phyloP scores from a whole-genome alignment of 2,329 filamentous ascomycete genomes.

The Lachnellula arida region DNA sequence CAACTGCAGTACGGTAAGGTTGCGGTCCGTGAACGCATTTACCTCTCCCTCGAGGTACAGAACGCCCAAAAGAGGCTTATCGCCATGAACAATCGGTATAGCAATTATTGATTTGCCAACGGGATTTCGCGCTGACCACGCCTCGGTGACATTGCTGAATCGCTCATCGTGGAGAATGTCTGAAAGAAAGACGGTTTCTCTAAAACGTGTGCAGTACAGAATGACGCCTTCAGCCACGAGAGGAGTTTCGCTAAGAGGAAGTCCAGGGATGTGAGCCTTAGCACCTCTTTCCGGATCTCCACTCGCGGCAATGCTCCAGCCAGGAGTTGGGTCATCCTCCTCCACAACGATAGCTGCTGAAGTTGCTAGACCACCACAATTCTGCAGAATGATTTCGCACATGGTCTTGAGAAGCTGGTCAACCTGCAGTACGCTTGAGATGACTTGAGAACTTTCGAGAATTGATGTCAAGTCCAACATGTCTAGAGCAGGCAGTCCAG shows the following conservation, averaged over 20 bases:
- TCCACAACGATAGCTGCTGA: conserved; percentile 70
- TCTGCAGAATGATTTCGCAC: conserved; percentile 76
- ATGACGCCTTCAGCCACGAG: conserved; percentile 73
- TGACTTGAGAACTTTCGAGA: conserved; percentile 71
- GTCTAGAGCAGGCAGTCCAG: conserved; percentile 67
- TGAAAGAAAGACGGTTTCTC: conserved; percentile 68
- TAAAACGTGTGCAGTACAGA: conserved; percentile 71
- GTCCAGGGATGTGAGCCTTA: conserved; percentile 59
- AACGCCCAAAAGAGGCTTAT: conserved; percentile 65
- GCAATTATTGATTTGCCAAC: conserved; percentile 71
- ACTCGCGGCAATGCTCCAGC: conserved; percentile 69
- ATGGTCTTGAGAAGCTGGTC: conserved; percentile 74
- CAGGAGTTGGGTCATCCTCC: conserved; percentile 47
- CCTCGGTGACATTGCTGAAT: conserved; percentile 68
- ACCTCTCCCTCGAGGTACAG: conserved; percentile 72
- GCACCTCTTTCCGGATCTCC: conserved; percentile 67
- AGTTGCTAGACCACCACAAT: conserved; percentile 65
- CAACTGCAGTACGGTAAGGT: conserved; percentile 61
- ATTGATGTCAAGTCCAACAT: conserved; percentile 81
- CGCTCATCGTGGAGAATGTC: conserved; percentile 72
- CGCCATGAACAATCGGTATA: conserved; percentile 72
- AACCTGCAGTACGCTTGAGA: conserved; percentile 72
- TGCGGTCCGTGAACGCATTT: conserved; percentile 72
- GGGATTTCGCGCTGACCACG: conserved; percentile 64
- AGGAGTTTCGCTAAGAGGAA: conserved; percentile 60